These are phyloP conservation scores for Trametes cinnabarina DNA, from an alignment of 768 basidiomycete species.

Conservation along the genomic window DNA sequence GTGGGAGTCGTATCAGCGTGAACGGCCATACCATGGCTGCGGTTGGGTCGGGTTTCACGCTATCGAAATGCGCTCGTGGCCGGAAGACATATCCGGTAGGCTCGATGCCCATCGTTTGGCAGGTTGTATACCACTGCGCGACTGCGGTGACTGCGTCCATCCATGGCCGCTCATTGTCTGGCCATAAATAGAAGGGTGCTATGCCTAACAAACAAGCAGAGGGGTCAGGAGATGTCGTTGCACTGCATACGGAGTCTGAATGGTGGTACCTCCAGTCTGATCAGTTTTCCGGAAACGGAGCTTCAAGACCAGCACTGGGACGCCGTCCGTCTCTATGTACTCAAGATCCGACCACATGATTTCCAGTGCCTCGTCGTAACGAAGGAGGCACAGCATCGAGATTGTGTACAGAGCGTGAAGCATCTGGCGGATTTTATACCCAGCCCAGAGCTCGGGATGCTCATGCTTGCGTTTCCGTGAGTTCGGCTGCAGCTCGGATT, in stretches of 20 bases:
- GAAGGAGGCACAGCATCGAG: constrained; percentile 25
- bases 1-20: too few species aligned
- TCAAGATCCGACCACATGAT: constrained; percentile 19
- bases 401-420: constrained; percentile 18
- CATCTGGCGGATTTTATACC: constrained; percentile 22
- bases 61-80: not conserved
- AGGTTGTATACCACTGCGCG: constrained; percentile 22
- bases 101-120: not conserved
- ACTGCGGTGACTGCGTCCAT: constrained; percentile 17
- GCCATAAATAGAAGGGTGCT: constrained; percentile 20
- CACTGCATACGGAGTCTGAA: not conserved
- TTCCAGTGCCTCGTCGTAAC: constrained; percentile 25
- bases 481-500: not conserved
- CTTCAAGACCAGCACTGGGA: not conserved
- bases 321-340: not conserved
- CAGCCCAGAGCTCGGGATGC: constrained; percentile 19
- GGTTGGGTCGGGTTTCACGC: not conserved
- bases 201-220: constrained; percentile 6
- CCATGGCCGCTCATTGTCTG: constrained; percentile 14
- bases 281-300: constrained; percentile 26
- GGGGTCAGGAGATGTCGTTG: not conserved
- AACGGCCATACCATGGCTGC: not conserved
- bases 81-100: constrained; percentile 18
- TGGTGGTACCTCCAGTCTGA: constrained; percentile 19
- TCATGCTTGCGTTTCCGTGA: not conserved